Percentiles rank a stretch among this genome's conserved stretches.
Conservation (phyloP, 192 early-diverging fungal species). For the Entomortierella chlamydospora region DNA sequence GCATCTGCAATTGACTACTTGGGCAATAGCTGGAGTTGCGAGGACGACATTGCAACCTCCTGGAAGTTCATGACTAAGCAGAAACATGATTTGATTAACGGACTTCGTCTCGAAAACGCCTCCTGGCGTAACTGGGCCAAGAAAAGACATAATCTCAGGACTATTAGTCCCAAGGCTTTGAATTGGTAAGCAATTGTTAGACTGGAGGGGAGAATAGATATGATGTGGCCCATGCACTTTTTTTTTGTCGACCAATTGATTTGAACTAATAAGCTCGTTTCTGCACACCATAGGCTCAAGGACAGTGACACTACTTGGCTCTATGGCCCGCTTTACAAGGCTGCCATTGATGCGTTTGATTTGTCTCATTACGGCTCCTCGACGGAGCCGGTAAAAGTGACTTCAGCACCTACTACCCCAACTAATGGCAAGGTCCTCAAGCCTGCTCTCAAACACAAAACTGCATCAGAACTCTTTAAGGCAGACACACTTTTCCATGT, state of each 20-base stretch:
- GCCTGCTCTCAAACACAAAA: constrained; percentile 67
- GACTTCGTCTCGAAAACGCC: constrained; percentile 71
- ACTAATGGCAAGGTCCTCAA: constrained; percentile 36
- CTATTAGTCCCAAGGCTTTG: constrained; percentile 64
- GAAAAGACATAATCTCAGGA: constrained; percentile 64
- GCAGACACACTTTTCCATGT: constrained; percentile 45
- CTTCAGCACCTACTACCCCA: neutral
- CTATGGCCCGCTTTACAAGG: constrained; percentile 74
- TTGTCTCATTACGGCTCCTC: constrained; percentile 15
- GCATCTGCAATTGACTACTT: constrained; percentile 69
- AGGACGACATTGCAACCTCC: constrained; percentile 69
- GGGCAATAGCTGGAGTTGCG: constrained; percentile 64
- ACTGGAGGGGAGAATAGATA: neutral
- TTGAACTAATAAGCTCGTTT: neutral
- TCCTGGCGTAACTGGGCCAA: constrained; percentile 81
- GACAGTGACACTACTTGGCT: constrained; percentile 79
- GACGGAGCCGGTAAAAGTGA: constrained; percentile 13
- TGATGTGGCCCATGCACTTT: neutral
- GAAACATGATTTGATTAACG: constrained; percentile 68
- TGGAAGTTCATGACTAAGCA: constrained; percentile 75
- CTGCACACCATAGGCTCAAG: constrained; percentile 59
- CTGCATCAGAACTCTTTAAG: constrained; percentile 60
- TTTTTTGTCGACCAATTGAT: neutral
- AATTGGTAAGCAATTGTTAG: constrained; percentile 61
- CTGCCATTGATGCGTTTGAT: constrained; percentile 52